Conservation (phyloP, 106 monocot species). For the Phalaenopsis aphrodite region DNA sequence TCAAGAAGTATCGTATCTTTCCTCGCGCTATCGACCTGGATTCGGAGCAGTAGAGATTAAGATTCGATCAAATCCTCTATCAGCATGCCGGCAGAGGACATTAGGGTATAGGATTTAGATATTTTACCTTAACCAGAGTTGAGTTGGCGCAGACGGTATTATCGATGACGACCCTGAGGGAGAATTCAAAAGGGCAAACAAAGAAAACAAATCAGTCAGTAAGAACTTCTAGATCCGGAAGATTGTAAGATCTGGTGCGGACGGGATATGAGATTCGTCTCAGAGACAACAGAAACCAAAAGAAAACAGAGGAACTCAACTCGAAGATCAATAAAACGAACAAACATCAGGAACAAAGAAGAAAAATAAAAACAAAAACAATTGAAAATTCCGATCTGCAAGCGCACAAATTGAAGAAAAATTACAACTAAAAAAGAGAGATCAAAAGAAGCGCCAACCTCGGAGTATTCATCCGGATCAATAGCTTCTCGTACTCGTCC, state of each 20-base stretch:
- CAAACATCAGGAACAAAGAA: background rate
- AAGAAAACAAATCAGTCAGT: background rate
- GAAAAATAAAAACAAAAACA: background rate
- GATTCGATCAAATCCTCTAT: background rate
- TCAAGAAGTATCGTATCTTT: conserved; percentile 46
- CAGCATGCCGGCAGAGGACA: background rate
- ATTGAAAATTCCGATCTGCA: background rate
- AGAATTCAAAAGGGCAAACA: background rate
- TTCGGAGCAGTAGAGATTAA: background rate
- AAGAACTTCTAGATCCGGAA: conserved; percentile 4
- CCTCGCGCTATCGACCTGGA: conserved; percentile 50
- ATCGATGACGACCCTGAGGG: conserved; percentile 51
- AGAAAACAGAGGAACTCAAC: background rate
- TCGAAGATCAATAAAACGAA: too few relatives aligned
- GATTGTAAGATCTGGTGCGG: background rate
- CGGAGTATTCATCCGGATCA: conserved; percentile 62
- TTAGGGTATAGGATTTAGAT: background rate
- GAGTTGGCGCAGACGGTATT: conserved; percentile 44
- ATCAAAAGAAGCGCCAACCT: conserved; percentile 15
- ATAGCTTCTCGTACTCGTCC: conserved; percentile 76
- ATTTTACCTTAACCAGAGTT: conserved; percentile 38
- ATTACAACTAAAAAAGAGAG: background rate
- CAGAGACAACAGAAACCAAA: background rate
- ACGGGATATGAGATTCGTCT: background rate
- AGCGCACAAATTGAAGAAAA: background rate